These are phyloP conservation scores for Fraxinus quadrangulata DNA, from an alignment of 257 asterid species.

Conservation along the genomic window DNA sequence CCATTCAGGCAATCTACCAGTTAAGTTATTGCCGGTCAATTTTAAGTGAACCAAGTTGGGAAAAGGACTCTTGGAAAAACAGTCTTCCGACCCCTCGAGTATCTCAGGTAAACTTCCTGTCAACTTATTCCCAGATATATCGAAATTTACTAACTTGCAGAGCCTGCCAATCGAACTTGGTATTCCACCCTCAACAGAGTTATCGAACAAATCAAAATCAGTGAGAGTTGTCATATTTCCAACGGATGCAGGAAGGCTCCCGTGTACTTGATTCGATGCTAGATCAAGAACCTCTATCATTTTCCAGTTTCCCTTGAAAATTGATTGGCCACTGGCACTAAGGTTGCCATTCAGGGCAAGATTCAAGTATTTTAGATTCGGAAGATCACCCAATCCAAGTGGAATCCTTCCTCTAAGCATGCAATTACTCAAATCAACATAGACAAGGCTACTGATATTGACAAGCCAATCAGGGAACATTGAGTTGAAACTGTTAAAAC, in stretches of 20 bases:
- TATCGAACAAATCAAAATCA: conserved; percentile 28
- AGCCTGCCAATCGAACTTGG: conserved; percentile 45
- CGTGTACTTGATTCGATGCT: conserved; percentile 37
- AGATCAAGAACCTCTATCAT: conserved; percentile 37
- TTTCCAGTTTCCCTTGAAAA: conserved; percentile 44
- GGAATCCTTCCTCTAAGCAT: conserved; percentile 50
- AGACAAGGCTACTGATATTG: conserved; percentile 47
- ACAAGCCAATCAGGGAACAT: conserved; percentile 50
- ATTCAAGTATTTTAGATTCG: conserved; percentile 35
- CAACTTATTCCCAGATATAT: conserved; percentile 39
- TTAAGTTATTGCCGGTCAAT: conserved; percentile 35
- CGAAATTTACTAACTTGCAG: conserved; percentile 36
- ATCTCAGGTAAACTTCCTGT: conserved; percentile 40
- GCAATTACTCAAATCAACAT: conserved; percentile 38
- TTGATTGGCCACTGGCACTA: conserved; percentile 30
- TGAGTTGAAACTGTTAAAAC: conserved; percentile 39
- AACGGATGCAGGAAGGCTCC: conserved; percentile 40
- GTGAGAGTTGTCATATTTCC: conserved; percentile 44
- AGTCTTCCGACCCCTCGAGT: conserved; percentile 38
- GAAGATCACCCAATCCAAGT: conserved; percentile 40
- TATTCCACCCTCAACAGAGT: conserved; percentile 47
- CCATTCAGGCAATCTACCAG: conserved; percentile 51
- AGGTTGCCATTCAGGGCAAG: conserved; percentile 43
- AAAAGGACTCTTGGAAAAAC: conserved; percentile 29
- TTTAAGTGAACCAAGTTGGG: conserved; percentile 28